Conservation (phyloP, 2,329 filamentous ascomycete genomes). For the Scolecobasidium constrictum region DNA sequence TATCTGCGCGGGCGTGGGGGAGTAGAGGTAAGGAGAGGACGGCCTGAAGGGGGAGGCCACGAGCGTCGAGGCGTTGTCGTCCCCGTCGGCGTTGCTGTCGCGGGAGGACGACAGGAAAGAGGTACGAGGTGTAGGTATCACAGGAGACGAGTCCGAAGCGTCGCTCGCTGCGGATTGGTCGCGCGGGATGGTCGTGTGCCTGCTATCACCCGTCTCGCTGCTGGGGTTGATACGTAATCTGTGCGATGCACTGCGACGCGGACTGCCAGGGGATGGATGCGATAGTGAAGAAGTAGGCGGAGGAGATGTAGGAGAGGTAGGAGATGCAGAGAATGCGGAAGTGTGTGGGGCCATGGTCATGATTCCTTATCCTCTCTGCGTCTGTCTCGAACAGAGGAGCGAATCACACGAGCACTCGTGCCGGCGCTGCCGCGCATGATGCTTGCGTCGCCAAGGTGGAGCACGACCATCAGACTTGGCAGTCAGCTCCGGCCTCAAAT, state of each 20-base stretch:
- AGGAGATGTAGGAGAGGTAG: background rate
- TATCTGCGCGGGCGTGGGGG: background rate
- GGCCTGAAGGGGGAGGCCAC: background rate
- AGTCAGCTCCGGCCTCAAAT: no score
- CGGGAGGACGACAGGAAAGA: background rate
- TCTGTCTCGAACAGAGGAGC: no score
- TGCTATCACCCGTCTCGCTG: background rate
- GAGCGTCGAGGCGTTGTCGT: no score
- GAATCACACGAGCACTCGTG: no score
- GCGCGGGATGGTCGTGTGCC: background rate
- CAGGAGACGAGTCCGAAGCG: background rate
- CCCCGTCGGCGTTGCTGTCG: background rate
- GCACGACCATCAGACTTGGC: no score
- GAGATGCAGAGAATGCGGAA: background rate
- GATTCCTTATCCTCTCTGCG: no score
- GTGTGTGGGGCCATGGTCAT: background rate
- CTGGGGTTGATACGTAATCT: no score
- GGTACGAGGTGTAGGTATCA: background rate
- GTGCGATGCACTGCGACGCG: background rate
- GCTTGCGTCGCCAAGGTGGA: no score
- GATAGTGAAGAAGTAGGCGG: background rate
- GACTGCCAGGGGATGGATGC: background rate
- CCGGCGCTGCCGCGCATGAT: no score
- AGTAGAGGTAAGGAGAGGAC: background rate
- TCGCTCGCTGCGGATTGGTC: background rate